Conservation (phyloP, 192 early-diverging fungal genomes). For the Podila horticola region DNA sequence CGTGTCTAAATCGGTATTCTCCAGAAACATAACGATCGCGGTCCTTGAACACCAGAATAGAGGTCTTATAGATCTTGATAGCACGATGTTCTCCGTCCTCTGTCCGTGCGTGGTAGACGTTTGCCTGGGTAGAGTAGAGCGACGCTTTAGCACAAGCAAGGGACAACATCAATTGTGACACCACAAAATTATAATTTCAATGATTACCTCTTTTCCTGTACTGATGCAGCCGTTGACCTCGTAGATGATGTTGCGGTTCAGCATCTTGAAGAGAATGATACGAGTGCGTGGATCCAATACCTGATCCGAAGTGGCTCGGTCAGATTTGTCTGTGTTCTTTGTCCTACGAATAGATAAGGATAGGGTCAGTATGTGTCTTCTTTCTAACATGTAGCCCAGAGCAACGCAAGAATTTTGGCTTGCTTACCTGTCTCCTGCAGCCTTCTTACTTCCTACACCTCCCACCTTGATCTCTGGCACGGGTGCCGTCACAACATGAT, state of each 20-base stretch:
- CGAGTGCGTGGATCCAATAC: conserved; percentile 98
- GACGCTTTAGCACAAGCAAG: neutral
- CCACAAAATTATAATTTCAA: too few species aligned
- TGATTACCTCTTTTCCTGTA: conserved; percentile 90
- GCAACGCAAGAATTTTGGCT: neutral
- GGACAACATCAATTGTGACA: neutral
- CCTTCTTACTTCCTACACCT: conserved; percentile 70
- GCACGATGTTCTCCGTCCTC: conserved; percentile 85
- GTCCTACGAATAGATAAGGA: conserved; percentile 19
- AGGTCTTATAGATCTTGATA: conserved; percentile 99
- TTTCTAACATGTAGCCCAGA: conserved; percentile 31
- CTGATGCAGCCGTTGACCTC: conserved; percentile 98
- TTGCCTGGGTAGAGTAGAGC: conserved; percentile 67
- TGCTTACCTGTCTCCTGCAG: conserved; percentile 67
- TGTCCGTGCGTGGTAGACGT: conserved; percentile 96
- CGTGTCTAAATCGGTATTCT: conserved; percentile 95
- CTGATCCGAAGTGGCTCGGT: conserved; percentile 96
- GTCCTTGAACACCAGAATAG: conserved; percentile 98
- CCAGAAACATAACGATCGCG: conserved; percentile 97
- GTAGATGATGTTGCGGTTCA: conserved; percentile 89
- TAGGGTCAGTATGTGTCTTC: conserved; percentile 7
- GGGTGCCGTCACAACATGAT: conserved; percentile 50
- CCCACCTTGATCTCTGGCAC: conserved; percentile 63
- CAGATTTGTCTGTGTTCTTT: conserved; percentile 82
- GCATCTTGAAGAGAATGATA: conserved; percentile 95